Percentiles rank a stretch among this genome's conserved stretches.
Conservation (phyloP, 2,329 filamentous ascomycete genomes). For the Graphilbum fragrans region DNA sequence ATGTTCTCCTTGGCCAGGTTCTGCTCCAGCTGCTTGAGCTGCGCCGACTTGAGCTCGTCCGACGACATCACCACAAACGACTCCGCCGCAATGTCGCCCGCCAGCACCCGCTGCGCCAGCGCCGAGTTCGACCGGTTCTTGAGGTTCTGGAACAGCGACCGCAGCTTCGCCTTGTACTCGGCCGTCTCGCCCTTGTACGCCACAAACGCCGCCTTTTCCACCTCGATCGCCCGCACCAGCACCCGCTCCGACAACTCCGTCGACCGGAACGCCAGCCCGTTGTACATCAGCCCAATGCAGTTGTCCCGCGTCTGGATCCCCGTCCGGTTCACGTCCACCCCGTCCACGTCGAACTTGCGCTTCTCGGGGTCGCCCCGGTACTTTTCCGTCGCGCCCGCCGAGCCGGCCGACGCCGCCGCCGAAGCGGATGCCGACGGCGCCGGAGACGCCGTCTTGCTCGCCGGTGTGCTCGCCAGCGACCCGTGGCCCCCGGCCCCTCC, state of each 20-base stretch:
- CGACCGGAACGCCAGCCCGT: slow-evolving; percentile 65
- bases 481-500: too few species aligned
- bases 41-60: slow-evolving; percentile 81
- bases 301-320: slow-evolving; percentile 63
- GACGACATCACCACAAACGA: slow-evolving; percentile 77
- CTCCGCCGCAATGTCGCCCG: slow-evolving; percentile 57
- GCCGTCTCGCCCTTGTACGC: slow-evolving; percentile 57
- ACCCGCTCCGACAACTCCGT: slow-evolving; percentile 60
- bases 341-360: slow-evolving; percentile 71
- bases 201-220: slow-evolving; percentile 67
- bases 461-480: slow-evolving; percentile 26
- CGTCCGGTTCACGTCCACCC: slow-evolving; percentile 66
- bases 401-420: slow-evolving; percentile 42
- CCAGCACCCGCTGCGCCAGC: slow-evolving; percentile 64
- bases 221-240: slow-evolving; percentile 63
- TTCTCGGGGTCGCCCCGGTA: slow-evolving; percentile 61
- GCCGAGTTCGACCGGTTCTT: slow-evolving; percentile 81
- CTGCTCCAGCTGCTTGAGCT: slow-evolving; percentile 64
- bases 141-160: slow-evolving; percentile 86
- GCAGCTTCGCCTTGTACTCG: slow-evolving; percentile 78
- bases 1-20: slow-evolving; percentile 84
- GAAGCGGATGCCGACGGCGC: slow-evolving; percentile 22
- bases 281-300: slow-evolving; percentile 86
- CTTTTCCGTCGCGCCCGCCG: slow-evolving; percentile 30
- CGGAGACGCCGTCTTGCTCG: slow-evolving; percentile 21